Evolutionary conservation across 257 asterid genomes (phyloP).

Genomic region (Handroanthus guayacan): DNA sequence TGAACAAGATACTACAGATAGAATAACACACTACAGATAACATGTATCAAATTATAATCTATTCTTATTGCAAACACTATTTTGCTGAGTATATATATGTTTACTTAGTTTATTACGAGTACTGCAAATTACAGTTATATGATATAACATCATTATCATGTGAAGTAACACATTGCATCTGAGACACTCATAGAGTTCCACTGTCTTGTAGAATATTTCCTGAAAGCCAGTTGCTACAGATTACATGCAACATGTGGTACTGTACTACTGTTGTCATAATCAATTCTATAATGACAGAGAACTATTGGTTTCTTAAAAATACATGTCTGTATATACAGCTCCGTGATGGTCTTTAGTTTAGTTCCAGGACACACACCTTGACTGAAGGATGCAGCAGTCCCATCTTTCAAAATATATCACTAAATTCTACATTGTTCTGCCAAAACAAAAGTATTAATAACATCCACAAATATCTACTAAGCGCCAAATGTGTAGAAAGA

Average conservation of each 20-base stretch:
- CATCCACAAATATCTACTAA: constrained; percentile 15
- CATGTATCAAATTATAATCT: not conserved
- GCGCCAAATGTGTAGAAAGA: not conserved
- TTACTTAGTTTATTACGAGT: not conserved
- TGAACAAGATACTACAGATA: not conserved
- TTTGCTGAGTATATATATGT: not conserved
- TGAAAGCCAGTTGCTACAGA: not conserved
- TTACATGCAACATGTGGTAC: constrained; percentile 1
- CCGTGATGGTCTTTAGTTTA: not conserved
- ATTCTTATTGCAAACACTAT: not conserved
- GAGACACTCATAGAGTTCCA: not conserved
- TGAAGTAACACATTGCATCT: constrained; percentile 2
- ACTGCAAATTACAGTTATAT: not conserved
- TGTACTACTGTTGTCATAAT: constrained; percentile 1
- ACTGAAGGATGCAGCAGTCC: constrained; percentile 28
- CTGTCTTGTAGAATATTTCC: not conserved
- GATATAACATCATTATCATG: not conserved
- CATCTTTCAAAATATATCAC: constrained; percentile 25
- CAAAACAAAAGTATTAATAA: constrained; percentile 23
- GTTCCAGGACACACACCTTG: constrained; percentile 27
- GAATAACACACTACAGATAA: not conserved
- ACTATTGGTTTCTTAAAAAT: not conserved
- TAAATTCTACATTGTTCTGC: constrained; percentile 32
- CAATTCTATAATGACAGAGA: not conserved
- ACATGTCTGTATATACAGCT: not conserved